Evolutionary conservation across 805 yeast genomes (phyloP).

Genomic region (Myxozyma nipponensis): DNA sequence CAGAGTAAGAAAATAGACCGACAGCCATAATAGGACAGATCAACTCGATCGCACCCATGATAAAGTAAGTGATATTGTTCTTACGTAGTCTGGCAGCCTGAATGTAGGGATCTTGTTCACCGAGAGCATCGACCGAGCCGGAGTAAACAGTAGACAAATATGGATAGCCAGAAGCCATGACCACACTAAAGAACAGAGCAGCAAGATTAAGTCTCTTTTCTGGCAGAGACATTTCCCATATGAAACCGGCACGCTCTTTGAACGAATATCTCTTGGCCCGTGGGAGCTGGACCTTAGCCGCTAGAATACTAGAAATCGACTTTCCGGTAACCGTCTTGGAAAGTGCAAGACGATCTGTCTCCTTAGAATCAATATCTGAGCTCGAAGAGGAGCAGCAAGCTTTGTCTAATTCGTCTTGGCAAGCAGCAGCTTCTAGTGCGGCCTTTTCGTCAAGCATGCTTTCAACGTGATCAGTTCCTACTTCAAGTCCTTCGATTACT

Average conservation of each 20-base stretch:
- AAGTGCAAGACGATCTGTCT: slow-evolving; percentile 8
- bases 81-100: slow-evolving; percentile 39
- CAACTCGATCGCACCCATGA: slow-evolving; percentile 39
- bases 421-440: slow-evolving; percentile 8
- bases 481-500: slow-evolving; percentile 16
- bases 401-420: slow-evolving; percentile 1
- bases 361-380: slow-evolving; percentile 10
- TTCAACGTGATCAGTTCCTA: slow-evolving; percentile 13
- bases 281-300: not conserved
- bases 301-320: slow-evolving; percentile 19
- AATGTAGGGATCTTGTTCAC: slow-evolving; percentile 33
- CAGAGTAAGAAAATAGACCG: slow-evolving; percentile 25
- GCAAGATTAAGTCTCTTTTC: slow-evolving; percentile 16
- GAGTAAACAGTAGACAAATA: slow-evolving; percentile 40
- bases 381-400: not conserved
- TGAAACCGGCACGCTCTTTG: slow-evolving; percentile 8
- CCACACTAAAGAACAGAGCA: slow-evolving; percentile 16
- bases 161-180: slow-evolving; percentile 27
- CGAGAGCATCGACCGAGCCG: slow-evolving; percentile 35
- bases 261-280: slow-evolving; percentile 12
- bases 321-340: slow-evolving; percentile 16
- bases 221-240: slow-evolving; percentile 15
- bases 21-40: slow-evolving; percentile 23
- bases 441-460: slow-evolving; percentile 21
- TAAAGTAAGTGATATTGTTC: slow-evolving; percentile 39